Evolutionary conservation across 2,329 filamentous ascomycete species (phyloP).

Genomic region (Xylaria polymorpha): DNA sequence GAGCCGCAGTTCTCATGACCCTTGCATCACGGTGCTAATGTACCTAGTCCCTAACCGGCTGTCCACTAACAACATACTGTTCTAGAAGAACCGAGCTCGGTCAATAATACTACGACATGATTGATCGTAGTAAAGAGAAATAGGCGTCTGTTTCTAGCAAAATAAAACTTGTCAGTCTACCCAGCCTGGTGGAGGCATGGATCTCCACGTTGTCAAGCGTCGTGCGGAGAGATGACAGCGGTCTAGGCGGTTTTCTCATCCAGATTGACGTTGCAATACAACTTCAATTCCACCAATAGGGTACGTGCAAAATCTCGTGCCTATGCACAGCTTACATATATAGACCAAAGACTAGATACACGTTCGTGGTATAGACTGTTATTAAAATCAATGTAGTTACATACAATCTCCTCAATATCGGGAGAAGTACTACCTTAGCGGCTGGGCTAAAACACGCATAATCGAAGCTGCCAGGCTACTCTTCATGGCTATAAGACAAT

Average conservation of each 20-base stretch:
- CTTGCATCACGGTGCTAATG: neutral
- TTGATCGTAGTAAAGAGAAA: neutral
- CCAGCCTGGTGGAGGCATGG: neutral
- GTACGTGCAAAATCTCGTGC: neutral
- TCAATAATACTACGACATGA: neutral
- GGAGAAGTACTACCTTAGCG: neutral
- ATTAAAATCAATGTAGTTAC: neutral
- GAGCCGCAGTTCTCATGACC: neutral
- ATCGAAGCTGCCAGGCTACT: neutral
- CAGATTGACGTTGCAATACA: constrained; percentile 1
- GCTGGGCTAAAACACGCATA: neutral
- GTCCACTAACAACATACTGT: neutral
- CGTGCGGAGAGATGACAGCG: constrained; percentile 18
- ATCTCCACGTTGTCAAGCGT: neutral
- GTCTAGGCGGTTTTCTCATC: neutral
- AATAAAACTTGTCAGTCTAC: neutral
- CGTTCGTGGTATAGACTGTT: neutral
- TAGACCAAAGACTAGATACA: too few relatives aligned
- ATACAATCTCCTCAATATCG: neutral
- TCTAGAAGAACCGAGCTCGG: neutral
- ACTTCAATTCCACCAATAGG: constrained; percentile 30
- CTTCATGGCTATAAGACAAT: neutral
- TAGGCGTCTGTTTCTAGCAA: neutral
- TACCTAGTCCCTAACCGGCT: neutral
- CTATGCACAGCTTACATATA: neutral